These are phyloP conservation scores for Coleophoma crateriformis DNA, from an alignment of 2,329 filamentous ascomycete species.

Conservation along the genomic window DNA sequence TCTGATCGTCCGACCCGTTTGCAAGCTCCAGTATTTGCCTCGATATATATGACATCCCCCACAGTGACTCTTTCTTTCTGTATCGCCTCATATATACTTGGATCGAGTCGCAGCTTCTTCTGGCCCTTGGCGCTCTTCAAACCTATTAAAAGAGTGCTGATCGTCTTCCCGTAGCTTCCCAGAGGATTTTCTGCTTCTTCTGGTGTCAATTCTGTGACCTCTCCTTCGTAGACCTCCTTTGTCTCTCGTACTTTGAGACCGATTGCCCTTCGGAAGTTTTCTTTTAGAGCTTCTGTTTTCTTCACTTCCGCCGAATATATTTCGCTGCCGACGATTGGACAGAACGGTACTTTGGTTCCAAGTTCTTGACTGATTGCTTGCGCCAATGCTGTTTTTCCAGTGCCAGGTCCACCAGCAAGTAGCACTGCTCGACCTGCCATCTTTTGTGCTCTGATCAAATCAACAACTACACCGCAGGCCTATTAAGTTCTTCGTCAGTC, in stretches of 20 bases:
- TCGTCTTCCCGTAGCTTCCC: slow-evolving; percentile 94
- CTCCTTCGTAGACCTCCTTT: slow-evolving; percentile 98
- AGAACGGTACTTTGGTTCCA: slow-evolving; percentile 97
- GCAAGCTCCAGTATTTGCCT: slow-evolving; percentile 96
- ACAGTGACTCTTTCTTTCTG: slow-evolving; percentile 96
- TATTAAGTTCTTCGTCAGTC: slow-evolving; percentile 57
- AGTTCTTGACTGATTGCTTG: slow-evolving; percentile 95
- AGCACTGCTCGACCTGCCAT: slow-evolving; percentile 95
- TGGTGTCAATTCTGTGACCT: slow-evolving; percentile 94
- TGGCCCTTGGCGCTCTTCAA: slow-evolving; percentile 94
- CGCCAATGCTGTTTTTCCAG: slow-evolving; percentile 94
- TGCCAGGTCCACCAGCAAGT: slow-evolving; percentile 89
- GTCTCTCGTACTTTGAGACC: slow-evolving; percentile 96
- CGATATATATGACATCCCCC: slow-evolving; percentile 97
- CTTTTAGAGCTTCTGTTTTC: slow-evolving; percentile 99
- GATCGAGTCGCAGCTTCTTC: slow-evolving; percentile 95
- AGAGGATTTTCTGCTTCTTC: slow-evolving; percentile 98
- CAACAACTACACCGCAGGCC: slow-evolving; percentile 94
- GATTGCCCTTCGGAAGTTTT: slow-evolving; percentile 96
- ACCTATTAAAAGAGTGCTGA: slow-evolving; percentile 90
- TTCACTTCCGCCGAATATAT: slow-evolving; percentile 98
- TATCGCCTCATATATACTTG: slow-evolving; percentile 98
- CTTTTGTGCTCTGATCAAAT: slow-evolving; percentile 92
- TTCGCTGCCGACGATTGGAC: slow-evolving; percentile 95
- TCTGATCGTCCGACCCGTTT: slow-evolving; percentile 95